These are phyloP conservation scores for Candida mesenterica DNA, from an alignment of 1,139 yeast species.

Conservation along the genomic window DNA sequence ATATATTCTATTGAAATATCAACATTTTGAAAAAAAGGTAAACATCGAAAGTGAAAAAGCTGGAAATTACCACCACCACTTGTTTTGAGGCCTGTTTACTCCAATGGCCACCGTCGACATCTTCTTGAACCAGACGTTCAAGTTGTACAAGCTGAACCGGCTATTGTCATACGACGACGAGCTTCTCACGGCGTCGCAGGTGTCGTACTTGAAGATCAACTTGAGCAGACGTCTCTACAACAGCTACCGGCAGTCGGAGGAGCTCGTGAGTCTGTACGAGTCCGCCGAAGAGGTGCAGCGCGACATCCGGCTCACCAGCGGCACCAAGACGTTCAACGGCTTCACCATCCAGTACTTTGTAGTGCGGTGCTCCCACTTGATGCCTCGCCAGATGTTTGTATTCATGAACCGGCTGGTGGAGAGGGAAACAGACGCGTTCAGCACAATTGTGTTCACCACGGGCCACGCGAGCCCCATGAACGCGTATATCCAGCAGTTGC, in stretches of 20 bases:
- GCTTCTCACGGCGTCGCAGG: constrained; percentile 6
- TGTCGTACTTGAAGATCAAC: constrained; percentile 9
- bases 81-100: too few species aligned
- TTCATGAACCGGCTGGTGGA: constrained; percentile 7
- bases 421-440: constrained; percentile 5
- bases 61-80: too few species aligned
- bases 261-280: constrained; percentile 13
- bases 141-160: constrained; percentile 12
- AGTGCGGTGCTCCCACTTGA: constrained; percentile 12
- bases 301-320: constrained; percentile 10
- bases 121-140: constrained; percentile 16
- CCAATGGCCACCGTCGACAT: constrained; percentile 5
- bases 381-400: constrained; percentile 15
- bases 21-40: constrained; percentile 1
- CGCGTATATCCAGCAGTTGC: constrained; percentile 8
- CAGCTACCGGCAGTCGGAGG: constrained; percentile 7
- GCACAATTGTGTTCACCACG: constrained; percentile 11
- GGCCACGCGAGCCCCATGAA: constrained; percentile 9
- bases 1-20: background rate
- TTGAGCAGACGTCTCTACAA: constrained; percentile 9
- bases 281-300: constrained; percentile 11
- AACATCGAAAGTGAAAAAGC: constrained; percentile 6
- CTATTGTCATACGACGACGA: constrained; percentile 3
- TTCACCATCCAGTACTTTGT: constrained; percentile 11
- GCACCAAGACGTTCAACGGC: constrained; percentile 4